Percentiles rank a stretch among this genome's conserved stretches.
These are phyloP conservation scores for Withania somnifera DNA, from an alignment of 305 asterid species.

Conservation along the genomic window DNA sequence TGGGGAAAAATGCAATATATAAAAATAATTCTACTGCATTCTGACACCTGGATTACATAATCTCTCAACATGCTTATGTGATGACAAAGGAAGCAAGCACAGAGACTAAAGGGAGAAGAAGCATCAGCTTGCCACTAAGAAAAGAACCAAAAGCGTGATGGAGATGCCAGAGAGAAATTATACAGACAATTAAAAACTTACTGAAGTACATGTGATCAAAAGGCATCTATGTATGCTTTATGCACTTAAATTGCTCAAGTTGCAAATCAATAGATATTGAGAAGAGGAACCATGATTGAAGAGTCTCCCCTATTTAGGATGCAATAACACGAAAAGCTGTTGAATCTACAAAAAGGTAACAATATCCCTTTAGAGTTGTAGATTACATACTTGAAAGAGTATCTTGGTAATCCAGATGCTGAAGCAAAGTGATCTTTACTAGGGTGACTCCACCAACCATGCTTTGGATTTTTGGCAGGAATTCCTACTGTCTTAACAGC, in stretches of 20 bases:
- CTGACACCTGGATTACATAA: neutral
- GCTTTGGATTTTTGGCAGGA: constrained; percentile 32
- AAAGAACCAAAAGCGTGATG: neutral
- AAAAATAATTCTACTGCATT: neutral
- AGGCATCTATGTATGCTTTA: neutral
- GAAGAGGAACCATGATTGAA: neutral
- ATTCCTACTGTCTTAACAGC: constrained; percentile 20
- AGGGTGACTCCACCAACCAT: constrained; percentile 61
- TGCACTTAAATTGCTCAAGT: neutral
- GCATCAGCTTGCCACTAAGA: neutral
- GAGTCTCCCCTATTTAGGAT: neutral
- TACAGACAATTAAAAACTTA: neutral
- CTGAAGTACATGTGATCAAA: neutral
- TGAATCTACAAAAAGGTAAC: neutral
- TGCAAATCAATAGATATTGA: neutral
- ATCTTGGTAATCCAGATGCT: constrained; percentile 69
- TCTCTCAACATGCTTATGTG: neutral
- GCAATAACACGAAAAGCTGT: neutral
- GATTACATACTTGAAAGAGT: constrained; percentile 72
- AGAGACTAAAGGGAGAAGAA: neutral
- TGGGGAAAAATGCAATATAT: neutral
- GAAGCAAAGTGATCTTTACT: constrained; percentile 50
- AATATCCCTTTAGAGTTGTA: neutral
- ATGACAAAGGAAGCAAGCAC: neutral
- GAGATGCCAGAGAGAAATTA: neutral